Percentiles rank a stretch among this genome's conserved stretches.
Evolutionary conservation across 257 asterid genomes (phyloP).

Genomic region (Lycium ferocissimum): DNA sequence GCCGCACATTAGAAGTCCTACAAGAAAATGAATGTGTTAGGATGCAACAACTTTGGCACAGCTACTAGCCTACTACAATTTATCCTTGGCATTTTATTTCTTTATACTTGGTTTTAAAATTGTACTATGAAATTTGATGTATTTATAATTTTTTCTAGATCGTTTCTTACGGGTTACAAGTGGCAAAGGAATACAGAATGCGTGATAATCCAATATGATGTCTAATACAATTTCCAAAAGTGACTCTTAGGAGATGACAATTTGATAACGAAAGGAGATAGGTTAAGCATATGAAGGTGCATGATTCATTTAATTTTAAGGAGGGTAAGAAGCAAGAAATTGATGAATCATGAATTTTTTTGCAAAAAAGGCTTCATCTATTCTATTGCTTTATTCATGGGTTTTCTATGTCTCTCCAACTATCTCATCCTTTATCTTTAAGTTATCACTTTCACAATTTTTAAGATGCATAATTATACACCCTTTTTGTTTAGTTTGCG

Average conservation of each 20-base stretch:
- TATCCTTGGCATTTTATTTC: too few species aligned
- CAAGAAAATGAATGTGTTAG: too few species aligned
- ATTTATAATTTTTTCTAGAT: neutral
- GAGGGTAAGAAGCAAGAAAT: constrained; percentile 16
- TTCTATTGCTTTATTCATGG: constrained; percentile 21
- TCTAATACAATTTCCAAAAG: neutral
- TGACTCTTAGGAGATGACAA: neutral
- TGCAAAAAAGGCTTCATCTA: neutral
- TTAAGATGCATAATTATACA: neutral
- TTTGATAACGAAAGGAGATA: constrained; percentile 3
- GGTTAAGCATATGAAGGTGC: constrained; percentile 23
- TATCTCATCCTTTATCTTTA: neutral
- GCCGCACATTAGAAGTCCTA: too few species aligned
- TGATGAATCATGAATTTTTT: neutral
- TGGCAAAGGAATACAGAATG: neutral
- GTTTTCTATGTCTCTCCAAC: constrained; percentile 5
- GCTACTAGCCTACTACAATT: too few species aligned
- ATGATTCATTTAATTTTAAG: neutral
- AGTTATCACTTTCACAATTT: neutral
- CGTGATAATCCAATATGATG: neutral
- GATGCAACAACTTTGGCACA: too few species aligned
- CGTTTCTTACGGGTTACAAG: neutral
- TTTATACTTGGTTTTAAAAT: neutral
- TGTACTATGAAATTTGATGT: neutral
- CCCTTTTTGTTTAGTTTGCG: neutral